Base-by-base conservation (phyloP, 2,329 filamentous ascomycete species). In the Rutstroemia sydowiana region DNA sequence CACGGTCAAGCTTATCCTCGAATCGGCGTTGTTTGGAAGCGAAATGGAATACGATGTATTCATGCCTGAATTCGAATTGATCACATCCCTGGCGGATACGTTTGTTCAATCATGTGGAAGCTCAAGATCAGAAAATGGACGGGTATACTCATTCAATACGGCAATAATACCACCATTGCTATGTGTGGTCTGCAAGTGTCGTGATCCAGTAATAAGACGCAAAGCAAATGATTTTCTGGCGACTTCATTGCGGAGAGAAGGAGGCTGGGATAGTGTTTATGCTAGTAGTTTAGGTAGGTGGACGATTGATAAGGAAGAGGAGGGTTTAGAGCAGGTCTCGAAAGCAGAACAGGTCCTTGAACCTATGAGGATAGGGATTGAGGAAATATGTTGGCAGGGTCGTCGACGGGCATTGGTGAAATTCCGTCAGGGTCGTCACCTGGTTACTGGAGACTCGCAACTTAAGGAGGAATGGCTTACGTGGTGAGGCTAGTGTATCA, bases 281-380 rank as follows among this genome's bases (percentile, higher is more conserved):
- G 44, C 32, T 4, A 45, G 40, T 26, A 23, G 42, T 23, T 43
- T 51, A 11, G 52, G 36, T 14, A 42, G 31, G 10, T 54, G 52
- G 52, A 45, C 39, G 3, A 47, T 51, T 9, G 37, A 51, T n/a
- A 46, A 48, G 14, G 52, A 54, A 40, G 52, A 51, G 18, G 37
- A 44, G 13, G 37, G 26, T 9, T 21, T 51, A 28, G 47, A 30
- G 13, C 18, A 48, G 21, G 18, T 52, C 10, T 34, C 37, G 2
- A 37, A 7, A 1, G 43, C 44, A 3, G 43, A 48, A 30, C 11
- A 48, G 5, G 44, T 52, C n/a, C 21, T 41, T 20, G 44, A 31
- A 36, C 26, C 43, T 16, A 28, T 28, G 14, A 41, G 44, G 18
- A 23, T 48, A n/a, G 49, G 16, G 10, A 30, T 52, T 13, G 30